Evolutionary conservation across 1,284 basidiomycete species (phyloP).

Genomic region (Malassezia yamatoensis): DNA sequence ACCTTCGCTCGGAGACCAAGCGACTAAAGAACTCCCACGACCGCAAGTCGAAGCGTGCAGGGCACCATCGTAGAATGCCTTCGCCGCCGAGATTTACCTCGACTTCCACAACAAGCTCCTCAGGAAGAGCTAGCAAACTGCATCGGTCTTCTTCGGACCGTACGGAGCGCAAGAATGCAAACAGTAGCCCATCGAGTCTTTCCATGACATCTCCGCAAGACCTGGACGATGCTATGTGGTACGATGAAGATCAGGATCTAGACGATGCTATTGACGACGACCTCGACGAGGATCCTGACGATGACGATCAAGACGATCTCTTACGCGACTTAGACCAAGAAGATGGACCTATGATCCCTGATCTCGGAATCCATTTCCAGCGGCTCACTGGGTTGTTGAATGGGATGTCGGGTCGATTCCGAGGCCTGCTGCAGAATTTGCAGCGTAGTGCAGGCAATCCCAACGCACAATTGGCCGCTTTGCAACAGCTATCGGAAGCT

Average conservation of each 20-base stretch:
- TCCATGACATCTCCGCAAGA: background rate
- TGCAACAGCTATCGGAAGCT: slow-evolving; percentile 88
- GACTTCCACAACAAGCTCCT: too few species aligned
- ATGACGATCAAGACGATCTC: background rate
- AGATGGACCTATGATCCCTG: slow-evolving; percentile 49
- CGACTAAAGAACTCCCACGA: too few species aligned
- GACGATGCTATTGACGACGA: background rate
- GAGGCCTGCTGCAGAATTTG: slow-evolving; percentile 29
- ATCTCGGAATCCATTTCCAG: slow-evolving; percentile 35
- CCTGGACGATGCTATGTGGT: background rate
- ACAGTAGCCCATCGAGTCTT: too few species aligned
- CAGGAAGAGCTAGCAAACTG: too few species aligned
- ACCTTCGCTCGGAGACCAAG: too few species aligned
- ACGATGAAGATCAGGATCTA: slow-evolving; percentile 6
- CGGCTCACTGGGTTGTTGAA: slow-evolving; percentile 41
- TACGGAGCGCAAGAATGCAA: too few species aligned
- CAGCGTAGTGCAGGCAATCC: slow-evolving; percentile 49
- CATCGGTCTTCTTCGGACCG: too few species aligned
- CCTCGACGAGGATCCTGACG: background rate
- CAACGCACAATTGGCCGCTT: slow-evolving; percentile 65
- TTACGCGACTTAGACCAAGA: slow-evolving; percentile 49
- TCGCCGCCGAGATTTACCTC: too few species aligned
- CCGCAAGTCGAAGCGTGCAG: too few species aligned
- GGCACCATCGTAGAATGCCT: too few species aligned
- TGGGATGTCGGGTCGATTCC: slow-evolving; percentile 31